phyloP scores from a whole-genome alignment of 805 yeast genomes.

The Lachancea cidri region DNA sequence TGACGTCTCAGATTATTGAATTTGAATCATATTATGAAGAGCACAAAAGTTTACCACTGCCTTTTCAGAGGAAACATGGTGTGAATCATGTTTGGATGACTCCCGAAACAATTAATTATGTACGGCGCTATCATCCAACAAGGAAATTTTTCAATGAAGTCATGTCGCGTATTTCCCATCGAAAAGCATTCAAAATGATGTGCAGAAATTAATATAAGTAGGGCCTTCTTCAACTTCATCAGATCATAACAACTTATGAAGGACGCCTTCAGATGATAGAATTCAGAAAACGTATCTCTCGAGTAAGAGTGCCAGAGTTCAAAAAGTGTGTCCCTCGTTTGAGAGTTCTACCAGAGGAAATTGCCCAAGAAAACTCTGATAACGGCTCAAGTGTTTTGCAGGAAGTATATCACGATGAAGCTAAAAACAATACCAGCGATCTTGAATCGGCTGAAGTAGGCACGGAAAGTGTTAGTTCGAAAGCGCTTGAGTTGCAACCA shows the following conservation, averaged over 20 bases:
- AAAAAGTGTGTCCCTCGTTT: slow-evolving; percentile 24
- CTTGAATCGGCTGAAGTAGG: slow-evolving; percentile 5
- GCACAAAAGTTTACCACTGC: background rate
- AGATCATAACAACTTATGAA: too few relatives aligned
- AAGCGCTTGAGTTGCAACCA: slow-evolving; percentile 10
- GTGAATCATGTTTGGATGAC: background rate
- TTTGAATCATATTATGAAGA: background rate
- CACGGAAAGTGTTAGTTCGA: slow-evolving; percentile 5
- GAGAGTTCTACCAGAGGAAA: slow-evolving; percentile 21
- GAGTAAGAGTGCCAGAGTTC: slow-evolving; percentile 14
- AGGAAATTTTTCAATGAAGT: background rate
- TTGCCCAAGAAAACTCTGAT: background rate
- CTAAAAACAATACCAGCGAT: slow-evolving; percentile 1
- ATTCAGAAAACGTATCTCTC: too few relatives aligned
- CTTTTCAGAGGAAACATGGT: background rate
- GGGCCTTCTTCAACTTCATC: background rate
- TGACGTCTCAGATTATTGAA: too few relatives aligned
- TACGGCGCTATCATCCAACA: background rate
- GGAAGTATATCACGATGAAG: slow-evolving; percentile 1
- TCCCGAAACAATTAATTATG: background rate
- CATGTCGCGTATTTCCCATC: background rate
- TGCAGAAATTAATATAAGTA: too few relatives aligned
- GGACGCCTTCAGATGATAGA: too few relatives aligned
- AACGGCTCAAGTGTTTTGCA: slow-evolving; percentile 1
- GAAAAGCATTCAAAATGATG: background rate